phyloP scores from a whole-genome alignment of 2,329 filamentous ascomycete genomes.

The Claviceps digitariae region DNA sequence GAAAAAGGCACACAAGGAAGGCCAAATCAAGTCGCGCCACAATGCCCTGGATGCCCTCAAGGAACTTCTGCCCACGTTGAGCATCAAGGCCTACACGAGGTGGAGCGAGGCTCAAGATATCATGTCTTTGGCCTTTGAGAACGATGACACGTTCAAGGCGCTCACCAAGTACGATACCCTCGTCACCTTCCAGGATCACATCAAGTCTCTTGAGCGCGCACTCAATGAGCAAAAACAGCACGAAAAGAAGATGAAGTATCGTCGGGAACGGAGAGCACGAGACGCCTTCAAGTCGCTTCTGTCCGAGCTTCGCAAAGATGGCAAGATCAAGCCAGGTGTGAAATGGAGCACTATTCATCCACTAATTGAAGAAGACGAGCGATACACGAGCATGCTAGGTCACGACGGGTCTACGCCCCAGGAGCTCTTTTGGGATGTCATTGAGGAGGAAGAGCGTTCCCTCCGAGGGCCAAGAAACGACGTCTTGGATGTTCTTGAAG shows the following conservation, averaged over 20 bases:
- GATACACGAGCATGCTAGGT: slow-evolving; percentile 72
- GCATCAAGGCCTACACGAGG: slow-evolving; percentile 83
- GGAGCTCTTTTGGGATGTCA: slow-evolving; percentile 89
- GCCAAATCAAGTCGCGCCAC: slow-evolving; percentile 58
- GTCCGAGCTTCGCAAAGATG: slow-evolving; percentile 55
- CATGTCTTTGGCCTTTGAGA: slow-evolving; percentile 66
- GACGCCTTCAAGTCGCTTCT: slow-evolving; percentile 69
- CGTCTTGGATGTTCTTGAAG: slow-evolving; percentile 78
- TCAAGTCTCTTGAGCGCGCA: slow-evolving; percentile 78
- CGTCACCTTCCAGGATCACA: slow-evolving; percentile 86
- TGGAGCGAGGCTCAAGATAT: slow-evolving; percentile 83
- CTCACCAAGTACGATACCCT: slow-evolving; percentile 83
- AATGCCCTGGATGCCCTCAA: slow-evolving; percentile 75
- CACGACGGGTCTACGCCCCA: slow-evolving; percentile 74
- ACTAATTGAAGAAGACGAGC: slow-evolving; percentile 63
- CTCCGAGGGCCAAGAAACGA: slow-evolving; percentile 69
- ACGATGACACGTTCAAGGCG: slow-evolving; percentile 71
- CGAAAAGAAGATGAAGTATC: slow-evolving; percentile 66
- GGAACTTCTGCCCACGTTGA: slow-evolving; percentile 61
- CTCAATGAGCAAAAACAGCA: slow-evolving; percentile 87
- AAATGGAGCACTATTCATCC: slow-evolving; percentile 80
- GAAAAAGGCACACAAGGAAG: slow-evolving; percentile 65
- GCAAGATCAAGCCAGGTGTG: slow-evolving; percentile 75
- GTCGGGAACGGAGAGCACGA: slow-evolving; percentile 73
- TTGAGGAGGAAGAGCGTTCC: slow-evolving; percentile 88